These are phyloP conservation scores for Hortaea werneckii DNA, from an alignment of 2,329 filamentous ascomycete genomes.

Conservation along the genomic window DNA sequence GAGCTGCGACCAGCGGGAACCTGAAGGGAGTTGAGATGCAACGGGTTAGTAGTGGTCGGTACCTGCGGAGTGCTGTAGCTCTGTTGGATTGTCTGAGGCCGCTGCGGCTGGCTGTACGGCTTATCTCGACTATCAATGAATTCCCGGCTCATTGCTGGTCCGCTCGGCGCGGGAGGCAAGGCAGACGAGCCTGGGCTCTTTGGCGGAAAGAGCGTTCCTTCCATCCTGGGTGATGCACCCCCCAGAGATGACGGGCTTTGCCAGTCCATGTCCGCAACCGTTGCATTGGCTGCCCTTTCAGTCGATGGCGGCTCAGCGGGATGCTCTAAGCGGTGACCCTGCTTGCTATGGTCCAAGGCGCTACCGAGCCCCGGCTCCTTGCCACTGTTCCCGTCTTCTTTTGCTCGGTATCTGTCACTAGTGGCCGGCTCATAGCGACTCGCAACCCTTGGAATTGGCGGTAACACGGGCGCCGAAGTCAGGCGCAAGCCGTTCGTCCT, in stretches of 20 bases:
- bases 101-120: constrained; percentile 14
- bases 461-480: constrained; percentile 35
- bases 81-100: constrained; percentile 3
- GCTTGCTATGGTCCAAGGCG: neutral
- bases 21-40: neutral
- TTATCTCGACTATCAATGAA: constrained; percentile 25
- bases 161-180: constrained; percentile 6
- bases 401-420: neutral
- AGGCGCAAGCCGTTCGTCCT: neutral
- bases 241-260: constrained; percentile 10
- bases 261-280: neutral
- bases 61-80: constrained; percentile 2
- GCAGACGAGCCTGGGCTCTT: neutral
- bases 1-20: neutral
- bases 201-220: constrained; percentile 7
- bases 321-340: constrained; percentile 9
- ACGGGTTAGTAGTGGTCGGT: neutral
- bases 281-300: too few relatives aligned
- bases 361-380: constrained; percentile 4
- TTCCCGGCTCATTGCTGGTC: constrained; percentile 17
- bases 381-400: constrained; percentile 9
- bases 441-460: constrained; percentile 30
- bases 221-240: constrained; percentile 10
- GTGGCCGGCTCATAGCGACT: constrained; percentile 2
- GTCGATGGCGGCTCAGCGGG: constrained; percentile 1